Evolutionary conservation across 108 stramenopile genomes (phyloP).

Genomic region (Cylindrotheca closterium): DNA sequence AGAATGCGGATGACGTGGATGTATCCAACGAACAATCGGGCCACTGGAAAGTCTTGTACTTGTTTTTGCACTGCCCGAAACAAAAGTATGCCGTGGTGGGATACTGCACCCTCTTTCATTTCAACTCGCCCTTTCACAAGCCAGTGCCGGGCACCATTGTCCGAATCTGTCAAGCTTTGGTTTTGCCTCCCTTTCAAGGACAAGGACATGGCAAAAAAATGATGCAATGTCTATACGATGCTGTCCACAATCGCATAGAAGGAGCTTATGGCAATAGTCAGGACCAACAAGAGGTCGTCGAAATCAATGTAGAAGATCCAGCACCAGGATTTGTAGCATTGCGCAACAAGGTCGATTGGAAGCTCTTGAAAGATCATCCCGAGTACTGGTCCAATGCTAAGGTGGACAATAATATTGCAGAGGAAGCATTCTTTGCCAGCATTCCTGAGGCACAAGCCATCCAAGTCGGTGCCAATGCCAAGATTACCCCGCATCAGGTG

Average conservation of each 20-base stretch:
- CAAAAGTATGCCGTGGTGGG: constrained; percentile 70
- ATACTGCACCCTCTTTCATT: constrained; percentile 74
- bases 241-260: constrained; percentile 23
- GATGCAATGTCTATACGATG: constrained; percentile 45
- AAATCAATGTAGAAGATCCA: constrained; percentile 81
- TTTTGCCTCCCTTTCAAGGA: constrained; percentile 77
- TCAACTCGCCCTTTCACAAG: constrained; percentile 75
- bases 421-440: constrained; percentile 23
- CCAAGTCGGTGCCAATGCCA: constrained; percentile 31
- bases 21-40: constrained; percentile 37
- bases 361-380: constrained; percentile 1
- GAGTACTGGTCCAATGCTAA: constrained; percentile 13
- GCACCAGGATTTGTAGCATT: constrained; percentile 65
- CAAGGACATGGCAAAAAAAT: constrained; percentile 76
- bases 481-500: constrained; percentile 61
- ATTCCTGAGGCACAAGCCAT: constrained; percentile 40
- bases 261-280: not conserved
- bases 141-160: constrained; percentile 71
- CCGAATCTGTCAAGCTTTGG: constrained; percentile 71
- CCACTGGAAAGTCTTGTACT: constrained; percentile 75
- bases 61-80: too few relatives aligned
- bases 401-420: not conserved
- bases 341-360: constrained; percentile 60
- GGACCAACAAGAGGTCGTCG: constrained; percentile 31
- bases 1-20: constrained; percentile 72